phyloP scores from a whole-genome alignment of 768 basidiomycete species.

The Suillus luteus region DNA sequence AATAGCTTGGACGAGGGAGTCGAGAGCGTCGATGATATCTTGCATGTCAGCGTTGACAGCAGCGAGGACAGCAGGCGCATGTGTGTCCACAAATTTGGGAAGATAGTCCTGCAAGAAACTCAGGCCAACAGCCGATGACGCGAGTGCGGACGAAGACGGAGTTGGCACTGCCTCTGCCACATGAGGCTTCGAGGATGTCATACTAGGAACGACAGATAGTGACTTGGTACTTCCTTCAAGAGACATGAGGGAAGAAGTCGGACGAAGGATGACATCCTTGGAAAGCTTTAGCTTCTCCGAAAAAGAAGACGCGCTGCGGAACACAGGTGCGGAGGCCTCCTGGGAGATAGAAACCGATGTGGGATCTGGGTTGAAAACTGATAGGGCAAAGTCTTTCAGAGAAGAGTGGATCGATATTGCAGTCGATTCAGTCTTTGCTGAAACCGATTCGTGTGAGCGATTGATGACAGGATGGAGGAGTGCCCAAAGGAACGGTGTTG shows the following conservation, averaged over 20 bases:
- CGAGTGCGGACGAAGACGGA: slow-evolving; percentile 19
- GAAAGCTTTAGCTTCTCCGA: slow-evolving; percentile 31
- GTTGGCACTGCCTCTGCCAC: slow-evolving; percentile 14
- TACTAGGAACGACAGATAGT: slow-evolving; percentile 29
- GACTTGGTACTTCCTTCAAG: slow-evolving; percentile 30
- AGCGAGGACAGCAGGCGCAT: slow-evolving; percentile 44
- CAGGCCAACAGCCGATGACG: slow-evolving; percentile 31
- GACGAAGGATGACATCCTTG: slow-evolving; percentile 41
- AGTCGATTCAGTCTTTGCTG: slow-evolving; percentile 30
- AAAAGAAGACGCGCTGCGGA: slow-evolving; percentile 23
- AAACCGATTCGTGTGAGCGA: slow-evolving; percentile 37
- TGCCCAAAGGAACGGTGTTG: slow-evolving; percentile 40
- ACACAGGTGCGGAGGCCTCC: slow-evolving; percentile 27
- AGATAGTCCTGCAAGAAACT: slow-evolving; percentile 49
- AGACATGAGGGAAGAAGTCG: slow-evolving; percentile 29
- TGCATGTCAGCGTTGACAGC: slow-evolving; percentile 53
- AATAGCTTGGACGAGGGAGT: slow-evolving; percentile 54
- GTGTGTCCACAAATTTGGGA: slow-evolving; percentile 49
- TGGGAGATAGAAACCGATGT: slow-evolving; percentile 33
- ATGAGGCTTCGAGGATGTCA: slow-evolving; percentile 13
- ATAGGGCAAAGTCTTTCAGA: slow-evolving; percentile 52
- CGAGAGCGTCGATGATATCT: slow-evolving; percentile 60
- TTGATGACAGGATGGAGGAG: slow-evolving; percentile 43
- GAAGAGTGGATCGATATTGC: slow-evolving; percentile 39
- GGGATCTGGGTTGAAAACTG: slow-evolving; percentile 50